A percentile compares a stretch with the other conserved stretches of the same genome.
These are phyloP conservation scores for Globisporangium carolinianum DNA, from an alignment of 352 stramenopile species.

Conservation along the genomic window DNA sequence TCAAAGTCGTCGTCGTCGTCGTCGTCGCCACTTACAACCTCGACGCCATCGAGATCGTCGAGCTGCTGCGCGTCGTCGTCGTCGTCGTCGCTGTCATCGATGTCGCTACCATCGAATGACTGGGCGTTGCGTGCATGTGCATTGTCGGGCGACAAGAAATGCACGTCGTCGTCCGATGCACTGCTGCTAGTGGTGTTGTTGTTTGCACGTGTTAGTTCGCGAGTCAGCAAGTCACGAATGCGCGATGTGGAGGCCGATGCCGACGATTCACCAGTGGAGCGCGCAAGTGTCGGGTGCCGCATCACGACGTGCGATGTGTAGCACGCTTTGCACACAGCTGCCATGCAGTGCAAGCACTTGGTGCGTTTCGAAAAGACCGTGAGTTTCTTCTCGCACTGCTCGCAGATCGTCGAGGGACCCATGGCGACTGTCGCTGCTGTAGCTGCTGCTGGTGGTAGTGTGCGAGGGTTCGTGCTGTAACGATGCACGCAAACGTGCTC, in stretches of 20 bases:
- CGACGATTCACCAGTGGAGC: background rate
- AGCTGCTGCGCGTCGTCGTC: background rate
- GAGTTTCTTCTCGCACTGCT: conserved; percentile 70
- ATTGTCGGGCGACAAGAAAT: conserved; percentile 41
- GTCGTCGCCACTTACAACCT: conserved; percentile 16
- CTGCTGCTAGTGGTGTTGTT: conserved; percentile 6
- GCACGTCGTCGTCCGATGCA: conserved; percentile 31
- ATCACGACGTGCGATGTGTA: conserved; percentile 34
- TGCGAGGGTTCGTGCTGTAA: background rate
- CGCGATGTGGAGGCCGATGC: background rate
- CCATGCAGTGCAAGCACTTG: conserved; percentile 64
- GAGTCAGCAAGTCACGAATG: background rate
- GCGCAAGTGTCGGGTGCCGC: conserved; percentile 29
- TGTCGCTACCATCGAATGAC: conserved; percentile 22
- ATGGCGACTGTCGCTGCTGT: conserved; percentile 13
- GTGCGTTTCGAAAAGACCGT: conserved; percentile 66
- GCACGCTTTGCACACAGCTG: conserved; percentile 53
- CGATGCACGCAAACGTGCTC: background rate
- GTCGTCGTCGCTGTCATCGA: conserved; percentile 16
- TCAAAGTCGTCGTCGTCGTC: conserved; percentile 9
- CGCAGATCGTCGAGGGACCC: conserved; percentile 35
- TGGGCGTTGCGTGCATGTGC: conserved; percentile 15
- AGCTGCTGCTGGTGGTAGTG: background rate
- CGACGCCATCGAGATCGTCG: conserved; percentile 15
- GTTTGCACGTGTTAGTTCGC: background rate